Evolutionary conservation across 2,329 filamentous ascomycete genomes (phyloP).

Genomic region (Pseudogymnoascus sp.): DNA sequence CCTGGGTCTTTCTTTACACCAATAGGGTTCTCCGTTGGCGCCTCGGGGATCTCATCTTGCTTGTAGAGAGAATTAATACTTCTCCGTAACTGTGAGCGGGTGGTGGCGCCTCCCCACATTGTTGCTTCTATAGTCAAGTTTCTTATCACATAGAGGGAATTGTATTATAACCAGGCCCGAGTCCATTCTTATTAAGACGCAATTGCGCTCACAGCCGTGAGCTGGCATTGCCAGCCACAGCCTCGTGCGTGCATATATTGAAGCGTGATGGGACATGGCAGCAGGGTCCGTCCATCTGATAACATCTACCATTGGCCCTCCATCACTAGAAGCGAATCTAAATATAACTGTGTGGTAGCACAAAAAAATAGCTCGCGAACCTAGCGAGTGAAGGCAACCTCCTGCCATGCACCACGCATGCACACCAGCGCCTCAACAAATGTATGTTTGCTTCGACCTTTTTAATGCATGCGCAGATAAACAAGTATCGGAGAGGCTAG

Average conservation of each 20-base stretch:
- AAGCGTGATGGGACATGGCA: not conserved
- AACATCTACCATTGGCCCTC: not conserved
- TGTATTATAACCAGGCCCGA: not conserved
- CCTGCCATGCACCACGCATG: not conserved
- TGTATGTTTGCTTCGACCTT: not conserved
- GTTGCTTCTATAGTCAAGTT: not conserved
- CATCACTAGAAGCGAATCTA: not conserved
- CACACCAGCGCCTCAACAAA: not conserved
- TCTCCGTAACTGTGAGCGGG: constrained; percentile 13
- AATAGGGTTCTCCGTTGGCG: constrained; percentile 11
- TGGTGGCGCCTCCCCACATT: constrained; percentile 15
- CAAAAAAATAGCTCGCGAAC: not conserved
- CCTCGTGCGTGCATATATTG: not conserved
- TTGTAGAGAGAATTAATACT: constrained; percentile 11
- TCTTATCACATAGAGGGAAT: not conserved
- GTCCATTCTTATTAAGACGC: not conserved
- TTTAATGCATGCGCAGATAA: not conserved
- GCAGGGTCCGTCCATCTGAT: not conserved
- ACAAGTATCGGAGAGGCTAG: not conserved
- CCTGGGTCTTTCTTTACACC: not conserved
- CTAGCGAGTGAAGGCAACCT: not conserved
- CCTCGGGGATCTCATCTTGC: constrained; percentile 13
- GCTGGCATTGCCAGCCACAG: not conserved
- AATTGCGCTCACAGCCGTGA: not conserved
- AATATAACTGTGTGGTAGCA: not conserved